Percentiles rank a stretch among this genome's conserved stretches.
phyloP scores from a whole-genome alignment of 2,329 filamentous ascomycete species.

The Mollisia scopiformis region DNA sequence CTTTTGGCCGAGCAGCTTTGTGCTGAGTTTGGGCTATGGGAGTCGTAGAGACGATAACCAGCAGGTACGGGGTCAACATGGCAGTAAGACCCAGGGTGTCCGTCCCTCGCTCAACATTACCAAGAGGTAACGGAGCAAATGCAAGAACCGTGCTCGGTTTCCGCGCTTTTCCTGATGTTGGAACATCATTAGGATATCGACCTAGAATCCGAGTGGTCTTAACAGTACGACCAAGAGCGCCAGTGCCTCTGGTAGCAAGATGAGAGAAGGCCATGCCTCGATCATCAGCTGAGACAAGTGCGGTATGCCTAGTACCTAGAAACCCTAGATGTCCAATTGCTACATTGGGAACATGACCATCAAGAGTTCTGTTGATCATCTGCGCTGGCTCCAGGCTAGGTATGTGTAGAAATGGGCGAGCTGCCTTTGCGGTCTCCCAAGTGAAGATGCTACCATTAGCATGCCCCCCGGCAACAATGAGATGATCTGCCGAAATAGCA shows the following conservation, averaged over 20 bases:
- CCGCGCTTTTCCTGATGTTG: conserved; percentile 63
- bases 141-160: conserved; percentile 96
- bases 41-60: conserved; percentile 97
- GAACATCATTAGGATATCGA: conserved; percentile 76
- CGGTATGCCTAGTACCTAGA: conserved; percentile 88
- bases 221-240: conserved; percentile 80
- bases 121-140: conserved; percentile 86
- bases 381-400: conserved; percentile 72
- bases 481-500: conserved; percentile 91
- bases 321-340: conserved; percentile 92
- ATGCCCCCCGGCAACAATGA: conserved; percentile 89
- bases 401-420: conserved; percentile 87
- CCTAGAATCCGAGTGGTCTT: conserved; percentile 91
- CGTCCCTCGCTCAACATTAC: conserved; percentile 89
- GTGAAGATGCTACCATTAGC: conserved; percentile 91
- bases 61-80: conserved; percentile 90
- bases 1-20: conserved; percentile 88
- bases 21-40: conserved; percentile 96
- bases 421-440: conserved; percentile 86
- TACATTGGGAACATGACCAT: conserved; percentile 81
- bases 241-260: conserved; percentile 87
- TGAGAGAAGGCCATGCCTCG: conserved; percentile 98
- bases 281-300: conserved; percentile 92
- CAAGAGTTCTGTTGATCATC: conserved; percentile 65
- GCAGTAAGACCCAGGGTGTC: conserved; percentile 90